Base-by-base conservation (phyloP, 2,329 filamentous ascomycete species). In the Talaromyces funiculosus region DNA sequence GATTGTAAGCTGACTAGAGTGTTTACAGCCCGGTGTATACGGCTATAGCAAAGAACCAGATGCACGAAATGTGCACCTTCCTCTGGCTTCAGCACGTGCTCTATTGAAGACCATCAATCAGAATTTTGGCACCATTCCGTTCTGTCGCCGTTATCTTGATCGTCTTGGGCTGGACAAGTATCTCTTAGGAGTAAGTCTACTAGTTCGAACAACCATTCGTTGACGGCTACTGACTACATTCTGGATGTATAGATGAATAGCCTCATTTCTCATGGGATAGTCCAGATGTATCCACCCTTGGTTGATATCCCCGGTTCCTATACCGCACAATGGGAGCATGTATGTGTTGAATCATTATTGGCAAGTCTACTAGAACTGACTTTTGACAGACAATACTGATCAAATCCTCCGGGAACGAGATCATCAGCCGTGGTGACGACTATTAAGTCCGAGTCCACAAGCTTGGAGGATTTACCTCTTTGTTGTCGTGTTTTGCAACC, bases 281-380 rank as follows among this genome's bases (percentile, higher is more conserved):
- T 87, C 3, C 80, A 87, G 43, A 71, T 77, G 3, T 84, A 87
- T 67, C 72, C 73, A 14, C 85, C 85, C 1, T 73, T 88, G 26
- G 73, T 79, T 35, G 85, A 88, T 64, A 69, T 83, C 43, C 77
- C 80, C 63, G 85, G 84, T 1, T 86, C 84, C 1, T 87, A 86
- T 67, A 80, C 82, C 4, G 85, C 85, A 9, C 86, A 88, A 65
- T 87, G 84, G 68, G 85, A 88, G 73, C 86, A 83, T 71, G 76
- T 79, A 68, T 6, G 47, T 61, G 7, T 45, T 38, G 24, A 14
- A 16, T 45, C 24, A 20, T 26, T 18, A 5, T 6, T 43, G 7
- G 47, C 37, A 20, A 20, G 8, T 16, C 43, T 42, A 22, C 18
- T 22, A 43, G 47, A 42, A 31, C 59, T 58, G 24, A 64, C 61